Conservation (phyloP, 495 filamentous ascomycete genomes). For the Penicillium steckii region DNA sequence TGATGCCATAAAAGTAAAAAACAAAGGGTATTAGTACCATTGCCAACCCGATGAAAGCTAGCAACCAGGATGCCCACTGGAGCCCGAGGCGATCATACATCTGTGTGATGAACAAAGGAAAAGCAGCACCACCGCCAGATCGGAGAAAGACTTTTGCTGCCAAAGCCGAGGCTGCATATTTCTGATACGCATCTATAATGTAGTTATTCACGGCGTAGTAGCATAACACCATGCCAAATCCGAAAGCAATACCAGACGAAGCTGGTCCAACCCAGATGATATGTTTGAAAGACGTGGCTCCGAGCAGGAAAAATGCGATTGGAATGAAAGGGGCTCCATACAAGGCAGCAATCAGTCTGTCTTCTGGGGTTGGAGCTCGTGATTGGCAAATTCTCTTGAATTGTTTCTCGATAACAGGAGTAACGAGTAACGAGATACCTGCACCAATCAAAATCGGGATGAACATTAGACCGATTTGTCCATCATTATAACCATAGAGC, state of each 20-base stretch:
- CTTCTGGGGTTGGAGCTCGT: slow-evolving; percentile 32
- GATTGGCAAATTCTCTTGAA: slow-evolving; percentile 24
- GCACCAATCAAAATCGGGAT: slow-evolving; percentile 48
- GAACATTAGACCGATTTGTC: slow-evolving; percentile 35
- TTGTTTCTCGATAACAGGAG: slow-evolving; percentile 34
- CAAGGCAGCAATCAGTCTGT: slow-evolving; percentile 34
- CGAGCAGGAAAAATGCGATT: slow-evolving; percentile 54
- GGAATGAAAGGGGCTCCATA: slow-evolving; percentile 37
- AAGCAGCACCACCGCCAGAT: slow-evolving; percentile 38
- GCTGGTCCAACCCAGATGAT: slow-evolving; percentile 67
- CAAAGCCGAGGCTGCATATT: slow-evolving; percentile 34
- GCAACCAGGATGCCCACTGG: slow-evolving; percentile 56
- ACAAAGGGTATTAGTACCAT: slow-evolving; percentile 48
- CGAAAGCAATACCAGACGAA: slow-evolving; percentile 61
- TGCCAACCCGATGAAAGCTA: slow-evolving; percentile 51
- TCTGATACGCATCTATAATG: slow-evolving; percentile 63
- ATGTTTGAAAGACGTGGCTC: slow-evolving; percentile 56
- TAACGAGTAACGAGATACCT: slow-evolving; percentile 48
- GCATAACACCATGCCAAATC: slow-evolving; percentile 65
- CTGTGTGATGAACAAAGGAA: slow-evolving; percentile 50
- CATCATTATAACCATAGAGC: slow-evolving; percentile 48
- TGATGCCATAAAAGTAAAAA: slow-evolving; percentile 34
- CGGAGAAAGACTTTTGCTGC: slow-evolving; percentile 36
- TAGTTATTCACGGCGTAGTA: slow-evolving; percentile 71
- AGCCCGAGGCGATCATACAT: slow-evolving; percentile 52